Evolutionary conservation across 192 early-diverging fungal species (phyloP), one percentile per base, ranked within the genome.

Genomic region (Entomortierella beljakovae): DNA sequence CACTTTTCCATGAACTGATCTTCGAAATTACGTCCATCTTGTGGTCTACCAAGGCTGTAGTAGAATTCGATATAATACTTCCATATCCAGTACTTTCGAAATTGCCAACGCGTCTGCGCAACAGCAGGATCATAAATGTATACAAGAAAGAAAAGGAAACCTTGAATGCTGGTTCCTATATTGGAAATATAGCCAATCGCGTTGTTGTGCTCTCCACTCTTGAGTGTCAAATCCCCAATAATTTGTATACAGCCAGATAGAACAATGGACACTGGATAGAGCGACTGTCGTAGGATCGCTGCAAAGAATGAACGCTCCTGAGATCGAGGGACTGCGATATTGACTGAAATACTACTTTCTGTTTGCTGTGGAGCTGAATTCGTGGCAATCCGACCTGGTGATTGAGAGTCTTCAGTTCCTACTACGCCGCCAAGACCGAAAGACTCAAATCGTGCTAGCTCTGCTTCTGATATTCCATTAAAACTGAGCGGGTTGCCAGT

Each of bases 31-130:
- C 64, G 65, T 0, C 67, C 75, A 38, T 79, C 75, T 7, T 64
- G 61, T 6, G 64, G 67, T 62, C 69, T 70, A 15, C 57, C 75
- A 20, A 79, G 43, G 23, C 75, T 63, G 57, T 68, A 79, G 31
- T 70, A 79, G 50, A 79, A 79, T 57, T 79, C 75, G 28, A 70
- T 43, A 10, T 79, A 79, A 26, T 70, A 79, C 40, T 60, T 69
- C 75, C 75, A 79, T 15, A 70, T 50, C 62, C 69, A 25, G 54
- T 79, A 79, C 53, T 79, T 79, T 23, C 62, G 54, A 60, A 60
- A 79, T 1, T 69, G 43, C 2, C 35, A 55, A 60, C 68, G 68
- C 5, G 67, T 79, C 33, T 79, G 61, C 2, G 70, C 32, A 48
- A 79, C 60, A 7, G 75, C 75, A 6, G 75, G 75, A 49, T 79